Conservation (phyloP, 345 rosid genomes). For the Tarenaya hassleriana region DNA sequence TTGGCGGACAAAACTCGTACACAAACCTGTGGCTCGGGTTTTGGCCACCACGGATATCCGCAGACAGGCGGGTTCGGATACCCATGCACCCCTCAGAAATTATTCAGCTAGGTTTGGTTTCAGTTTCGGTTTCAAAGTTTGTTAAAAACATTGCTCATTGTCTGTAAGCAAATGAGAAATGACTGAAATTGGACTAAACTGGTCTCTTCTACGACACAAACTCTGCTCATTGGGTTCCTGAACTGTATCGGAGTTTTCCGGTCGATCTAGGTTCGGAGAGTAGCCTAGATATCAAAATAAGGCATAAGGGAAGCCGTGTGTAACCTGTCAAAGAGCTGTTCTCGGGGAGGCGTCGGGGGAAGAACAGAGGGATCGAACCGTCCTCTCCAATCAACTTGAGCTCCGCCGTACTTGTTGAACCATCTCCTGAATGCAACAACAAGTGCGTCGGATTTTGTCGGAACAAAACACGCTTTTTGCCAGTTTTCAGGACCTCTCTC, state of each 20-base stretch:
- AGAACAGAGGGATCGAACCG: conserved; percentile 57
- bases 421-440: conserved; percentile 76
- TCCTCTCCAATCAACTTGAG: conserved; percentile 70
- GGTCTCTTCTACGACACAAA: background rate
- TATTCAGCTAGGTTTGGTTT: no score
- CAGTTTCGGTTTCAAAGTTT: no score
- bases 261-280: background rate
- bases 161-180: no score
- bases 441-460: conserved; percentile 67
- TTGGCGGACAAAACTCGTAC: no score
- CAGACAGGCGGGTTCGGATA: no score
- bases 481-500: conserved; percentile 67
- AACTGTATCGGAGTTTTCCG: background rate
- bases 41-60: no score
- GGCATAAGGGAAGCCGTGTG: background rate
- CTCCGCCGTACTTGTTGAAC: conserved; percentile 57
- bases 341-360: conserved; percentile 71
- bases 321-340: conserved; percentile 76
- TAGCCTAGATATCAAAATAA: background rate
- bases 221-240: no score
- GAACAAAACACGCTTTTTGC: conserved; percentile 79
- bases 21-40: no score
- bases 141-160: no score
- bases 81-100: no score
- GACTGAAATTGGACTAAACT: background rate